phyloP scores from a whole-genome alignment of 2,329 filamentous ascomycete species.

The Colletotrichum tropicicola region DNA sequence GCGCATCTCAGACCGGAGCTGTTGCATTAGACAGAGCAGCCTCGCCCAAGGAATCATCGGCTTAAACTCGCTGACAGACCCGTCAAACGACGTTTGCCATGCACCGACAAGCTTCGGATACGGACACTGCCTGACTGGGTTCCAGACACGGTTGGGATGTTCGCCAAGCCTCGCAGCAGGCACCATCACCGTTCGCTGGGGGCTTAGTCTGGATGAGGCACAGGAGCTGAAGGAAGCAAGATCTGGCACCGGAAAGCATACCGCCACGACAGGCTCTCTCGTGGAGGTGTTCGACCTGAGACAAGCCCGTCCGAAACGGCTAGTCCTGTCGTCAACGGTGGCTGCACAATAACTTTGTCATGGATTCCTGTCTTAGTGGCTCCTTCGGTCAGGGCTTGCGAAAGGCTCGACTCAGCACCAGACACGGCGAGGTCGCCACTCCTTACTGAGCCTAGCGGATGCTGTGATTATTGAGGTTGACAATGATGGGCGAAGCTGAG shows the following conservation, averaged over 20 bases:
- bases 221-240: constrained; percentile 1
- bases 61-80: constrained; percentile 26
- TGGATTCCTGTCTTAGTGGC: not conserved
- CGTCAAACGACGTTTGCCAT: constrained; percentile 20
- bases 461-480: not conserved
- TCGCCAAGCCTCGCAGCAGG: constrained; percentile 24
- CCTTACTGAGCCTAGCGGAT: constrained; percentile 3
- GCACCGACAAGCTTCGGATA: constrained; percentile 17
- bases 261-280: not conserved
- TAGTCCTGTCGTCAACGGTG: not conserved
- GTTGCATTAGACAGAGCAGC: constrained; percentile 23
- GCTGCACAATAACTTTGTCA: constrained; percentile 5
- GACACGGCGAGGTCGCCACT: too few species aligned
- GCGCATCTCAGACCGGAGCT: constrained; percentile 26
- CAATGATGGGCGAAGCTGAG: not conserved
- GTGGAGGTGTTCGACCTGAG: constrained; percentile 21
- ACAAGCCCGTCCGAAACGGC: constrained; percentile 21
- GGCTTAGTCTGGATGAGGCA: not conserved
- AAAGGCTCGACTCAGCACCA: not conserved
- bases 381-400: constrained; percentile 2
- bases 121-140: not conserved
- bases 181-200: not conserved
- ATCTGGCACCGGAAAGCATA: constrained; percentile 15
- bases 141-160: not conserved
- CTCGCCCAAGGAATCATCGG: constrained; percentile 12